Base-by-base conservation (phyloP, 805 yeast species). In the Wickerhamiella kurtzmanii region DNA sequence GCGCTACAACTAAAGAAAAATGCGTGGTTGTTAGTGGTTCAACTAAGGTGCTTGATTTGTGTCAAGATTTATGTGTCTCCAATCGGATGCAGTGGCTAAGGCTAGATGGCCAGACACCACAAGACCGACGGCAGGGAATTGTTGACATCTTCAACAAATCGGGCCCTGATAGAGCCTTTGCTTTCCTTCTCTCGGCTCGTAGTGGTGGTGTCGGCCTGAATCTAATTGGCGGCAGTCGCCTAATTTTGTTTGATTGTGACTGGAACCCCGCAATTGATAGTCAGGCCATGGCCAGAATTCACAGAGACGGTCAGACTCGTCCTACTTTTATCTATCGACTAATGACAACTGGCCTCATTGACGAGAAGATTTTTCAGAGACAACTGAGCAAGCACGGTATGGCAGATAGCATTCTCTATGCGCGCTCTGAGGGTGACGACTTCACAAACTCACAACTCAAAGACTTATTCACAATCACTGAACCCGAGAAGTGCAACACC, bases 181-280 rank as follows among this genome's bases (percentile, higher is more conserved):
- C 80, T 0, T 86, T 92, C 54, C 64, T 92, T 11, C 63, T 92
- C 11, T 84, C 95, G 2, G 82, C 96, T 0, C 85, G 87, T 61
- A 79, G 95, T 3, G 98, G 98, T 2, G 98, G 98, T 0, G 79
- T 82, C 50, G 98, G 98, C 0, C 68, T 92, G 38, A 92, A 92
- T 58, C 67, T 92, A 32, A 74, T 84, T 32, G 98, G 97, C 0
- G 98, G 94, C 0, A 84, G 94, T 0, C 66, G 97, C 22, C 65
- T 92, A 37, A 72, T 92, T 3, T 65, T 92, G 19, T 82, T 84
- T 58, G 98, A 92, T 60, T 85, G 92, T 53, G 97, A 92, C 59
- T 92, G 98, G 98, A 92, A 92, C 53, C 98, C 98, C 0, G 77
- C 96, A 0, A 72, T 80, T 11, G 98, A 92, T 59, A 62, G 82